A percentile compares a stretch with the other conserved stretches of the same genome.
phyloP scores from a whole-genome alignment of 441 rosid species.

The Syzygium syzygioides region DNA sequence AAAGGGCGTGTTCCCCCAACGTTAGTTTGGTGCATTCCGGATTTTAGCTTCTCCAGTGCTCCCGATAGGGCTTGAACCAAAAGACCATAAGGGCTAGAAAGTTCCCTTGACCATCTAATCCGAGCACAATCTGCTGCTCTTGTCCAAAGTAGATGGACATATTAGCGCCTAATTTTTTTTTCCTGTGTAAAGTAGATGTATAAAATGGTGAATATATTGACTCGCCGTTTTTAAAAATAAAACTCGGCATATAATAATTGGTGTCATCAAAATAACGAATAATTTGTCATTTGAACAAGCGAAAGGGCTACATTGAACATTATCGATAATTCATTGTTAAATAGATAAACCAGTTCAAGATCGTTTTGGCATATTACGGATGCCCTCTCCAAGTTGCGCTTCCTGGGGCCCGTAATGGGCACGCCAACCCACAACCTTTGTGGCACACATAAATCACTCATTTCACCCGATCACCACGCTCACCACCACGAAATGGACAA shows the following conservation, averaged over 20 bases:
- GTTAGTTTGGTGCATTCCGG: neutral
- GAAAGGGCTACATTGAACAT: no score
- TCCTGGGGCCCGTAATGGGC: neutral
- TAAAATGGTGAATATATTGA: no score
- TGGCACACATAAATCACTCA: no score
- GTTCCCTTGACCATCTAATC: neutral
- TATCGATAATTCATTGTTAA: no score
- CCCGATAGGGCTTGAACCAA: neutral
- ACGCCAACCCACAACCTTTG: neutral
- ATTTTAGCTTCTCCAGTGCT: neutral
- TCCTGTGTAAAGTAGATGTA: no score
- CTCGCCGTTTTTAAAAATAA: no score
- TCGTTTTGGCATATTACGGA: neutral
- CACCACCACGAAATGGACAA: neutral
- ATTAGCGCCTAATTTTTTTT: no score
- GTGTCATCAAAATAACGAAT: no score
- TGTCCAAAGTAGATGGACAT: no score
- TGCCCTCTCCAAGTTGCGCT: neutral
- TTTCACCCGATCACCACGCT: neutral
- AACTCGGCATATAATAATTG: no score
- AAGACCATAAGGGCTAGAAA: accelerated
- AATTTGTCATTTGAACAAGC: no score
- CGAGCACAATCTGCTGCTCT: no score
- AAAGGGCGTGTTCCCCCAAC: accelerated
- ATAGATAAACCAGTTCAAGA: neutral